Evolutionary conservation across 2,329 filamentous ascomycete species (phyloP).

Genomic region (Waltergamsia citrina): DNA sequence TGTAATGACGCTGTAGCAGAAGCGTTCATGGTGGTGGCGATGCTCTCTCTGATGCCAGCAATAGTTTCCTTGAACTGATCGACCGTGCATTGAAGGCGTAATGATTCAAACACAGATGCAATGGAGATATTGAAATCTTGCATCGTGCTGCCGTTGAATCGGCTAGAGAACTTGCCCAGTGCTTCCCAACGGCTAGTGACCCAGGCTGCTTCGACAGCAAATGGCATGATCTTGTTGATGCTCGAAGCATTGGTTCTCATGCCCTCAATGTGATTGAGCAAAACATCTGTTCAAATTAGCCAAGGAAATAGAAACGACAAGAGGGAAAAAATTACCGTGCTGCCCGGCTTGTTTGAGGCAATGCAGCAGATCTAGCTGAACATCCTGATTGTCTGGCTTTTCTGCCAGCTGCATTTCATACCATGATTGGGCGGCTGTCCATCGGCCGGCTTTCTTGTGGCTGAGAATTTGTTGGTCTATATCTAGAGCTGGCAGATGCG

Average conservation of each 20-base stretch:
- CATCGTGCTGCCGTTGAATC: slow-evolving; percentile 37
- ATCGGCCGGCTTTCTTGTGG: slow-evolving; percentile 85
- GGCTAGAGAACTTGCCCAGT: slow-evolving; percentile 55
- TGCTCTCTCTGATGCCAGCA: slow-evolving; percentile 54
- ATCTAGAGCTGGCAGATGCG: slow-evolving; percentile 76
- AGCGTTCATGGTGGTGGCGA: slow-evolving; percentile 65
- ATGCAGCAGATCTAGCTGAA: slow-evolving; percentile 74
- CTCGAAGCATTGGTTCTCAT: slow-evolving; percentile 48
- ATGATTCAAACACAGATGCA: slow-evolving; percentile 47
- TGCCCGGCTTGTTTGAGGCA: slow-evolving; percentile 95
- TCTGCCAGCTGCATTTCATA: slow-evolving; percentile 85
- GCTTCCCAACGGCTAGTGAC: slow-evolving; percentile 74
- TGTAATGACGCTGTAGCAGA: slow-evolving; percentile 74
- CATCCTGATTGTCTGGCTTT: slow-evolving; percentile 64
- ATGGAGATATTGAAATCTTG: slow-evolving; percentile 76
- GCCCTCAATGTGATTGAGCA: slow-evolving; percentile 78
- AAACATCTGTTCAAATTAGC: slow-evolving; percentile 49
- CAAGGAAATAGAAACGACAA: not conserved
- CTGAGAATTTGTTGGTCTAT: slow-evolving; percentile 90
- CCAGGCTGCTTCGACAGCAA: slow-evolving; percentile 88
- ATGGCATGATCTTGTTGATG: slow-evolving; percentile 61
- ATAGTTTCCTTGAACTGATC: slow-evolving; percentile 48
- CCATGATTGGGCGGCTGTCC: slow-evolving; percentile 95
- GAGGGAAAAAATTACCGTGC: slow-evolving; percentile 50
- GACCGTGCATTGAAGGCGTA: slow-evolving; percentile 44